phyloP scores from a whole-genome alignment of 768 basidiomycete species.

The Coprinopsis marcescibilis region DNA sequence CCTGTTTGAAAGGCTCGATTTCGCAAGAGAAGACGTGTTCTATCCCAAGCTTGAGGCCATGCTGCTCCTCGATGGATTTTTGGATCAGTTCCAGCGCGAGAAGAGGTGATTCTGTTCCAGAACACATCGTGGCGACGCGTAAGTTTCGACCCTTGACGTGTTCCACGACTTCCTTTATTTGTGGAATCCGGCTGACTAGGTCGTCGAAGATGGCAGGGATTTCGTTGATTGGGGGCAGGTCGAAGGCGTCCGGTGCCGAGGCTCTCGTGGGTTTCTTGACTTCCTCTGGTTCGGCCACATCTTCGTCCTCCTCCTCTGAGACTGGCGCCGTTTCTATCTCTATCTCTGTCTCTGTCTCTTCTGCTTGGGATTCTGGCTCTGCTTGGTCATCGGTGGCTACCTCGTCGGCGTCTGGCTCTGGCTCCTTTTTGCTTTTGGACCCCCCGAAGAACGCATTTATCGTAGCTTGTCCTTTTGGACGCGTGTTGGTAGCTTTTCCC shows the following conservation, averaged over 20 bases:
- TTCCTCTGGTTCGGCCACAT: constrained; percentile 23
- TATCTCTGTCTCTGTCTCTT: constrained; percentile 10
- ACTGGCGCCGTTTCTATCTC: constrained; percentile 26
- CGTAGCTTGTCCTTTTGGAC: constrained; percentile 43
- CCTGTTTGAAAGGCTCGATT: constrained; percentile 96
- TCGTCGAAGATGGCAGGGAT: constrained; percentile 71
- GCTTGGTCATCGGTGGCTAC: constrained; percentile 20
- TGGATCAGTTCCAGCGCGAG: constrained; percentile 84
- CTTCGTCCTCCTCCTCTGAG: constrained; percentile 23
- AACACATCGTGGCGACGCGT: constrained; percentile 96
- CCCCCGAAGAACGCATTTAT: constrained; percentile 51
- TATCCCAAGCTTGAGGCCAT: constrained; percentile 57
- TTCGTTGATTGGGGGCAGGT: constrained; percentile 72
- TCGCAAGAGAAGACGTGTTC: constrained; percentile 97
- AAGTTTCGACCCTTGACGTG: constrained; percentile 74
- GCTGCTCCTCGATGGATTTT: constrained; percentile 65
- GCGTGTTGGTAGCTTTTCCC: constrained; percentile 23
- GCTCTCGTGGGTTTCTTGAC: constrained; percentile 34
- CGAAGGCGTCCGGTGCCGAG: constrained; percentile 51
- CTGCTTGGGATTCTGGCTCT: constrained; percentile 12
- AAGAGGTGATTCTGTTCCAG: constrained; percentile 92
- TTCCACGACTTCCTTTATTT: constrained; percentile 60
- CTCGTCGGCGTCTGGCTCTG: constrained; percentile 16
- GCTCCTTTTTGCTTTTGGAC: constrained; percentile 16
- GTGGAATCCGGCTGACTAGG: constrained; percentile 58